Base-by-base conservation (phyloP, 192 early-diverging fungal genomes). In the Chytriomyces confervae region DNA sequence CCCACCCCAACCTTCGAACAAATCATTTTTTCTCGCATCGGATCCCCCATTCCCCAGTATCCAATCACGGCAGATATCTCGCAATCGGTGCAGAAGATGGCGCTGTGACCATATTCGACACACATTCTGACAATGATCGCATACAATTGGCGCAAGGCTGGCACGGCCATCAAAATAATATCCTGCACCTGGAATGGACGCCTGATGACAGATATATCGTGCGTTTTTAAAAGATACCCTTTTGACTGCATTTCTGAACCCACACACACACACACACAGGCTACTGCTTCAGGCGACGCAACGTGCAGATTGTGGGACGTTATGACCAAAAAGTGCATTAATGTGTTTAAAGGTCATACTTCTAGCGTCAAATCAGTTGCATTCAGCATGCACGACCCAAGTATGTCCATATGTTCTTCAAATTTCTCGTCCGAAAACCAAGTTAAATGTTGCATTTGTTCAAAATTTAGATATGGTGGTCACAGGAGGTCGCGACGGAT, bases 181-280 rank as follows among this genome's bases (percentile, higher is more conserved):
- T 94, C n/a, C 91, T 95, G 63, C 95, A 97, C 79, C 76, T 94
- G 6, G 85, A 86, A 43, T 97, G 94, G 94, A 89, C 89, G 43
- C 75, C 73, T 5, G 90, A 94, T 71, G 92, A 95, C 78, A 72
- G 78, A 16, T 83, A 80, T 61, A 69, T 93, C 60, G 91, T 92
- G 85, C n/a, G 72, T 51, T 7, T 46, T 46, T 75, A 10, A 29
- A 29, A 9, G 18, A 60, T 60, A 49, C n/a, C 36, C 24, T 20
- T 18, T 53, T 48, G 50, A 74, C 57, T 27, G 72, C 23, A 43
- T 7, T 62, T 62, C 4, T 68, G 62, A n/a, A n/a, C 29, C 57
- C n/a, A 29, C 64, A 63, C 61, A 57, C n/a, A 51, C n/a, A 51
- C 43, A 9, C 46, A 7, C 49, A 9, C 48, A 91, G 89, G 76